phyloP scores from a whole-genome alignment of 768 basidiomycete genomes.

The Paxillus involutus region DNA sequence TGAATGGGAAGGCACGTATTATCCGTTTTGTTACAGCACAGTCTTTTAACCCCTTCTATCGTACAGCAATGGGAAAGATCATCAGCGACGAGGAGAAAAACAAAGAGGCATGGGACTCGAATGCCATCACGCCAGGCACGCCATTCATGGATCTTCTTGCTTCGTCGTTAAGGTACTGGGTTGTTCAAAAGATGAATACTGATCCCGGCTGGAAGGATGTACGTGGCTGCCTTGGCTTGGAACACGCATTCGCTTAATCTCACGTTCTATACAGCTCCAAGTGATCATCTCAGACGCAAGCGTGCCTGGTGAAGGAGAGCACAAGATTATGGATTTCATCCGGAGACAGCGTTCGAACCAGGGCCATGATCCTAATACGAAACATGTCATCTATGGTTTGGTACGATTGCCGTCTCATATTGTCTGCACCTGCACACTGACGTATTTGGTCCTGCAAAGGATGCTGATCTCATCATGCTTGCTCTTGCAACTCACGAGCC shows the following conservation, averaged over 20 bases:
- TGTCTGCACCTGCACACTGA: conserved; percentile 6
- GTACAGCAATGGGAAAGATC: conserved; percentile 87
- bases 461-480: conserved; percentile 99
- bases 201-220: conserved; percentile 97
- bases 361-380: conserved; percentile 93
- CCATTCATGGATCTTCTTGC: conserved; percentile 97
- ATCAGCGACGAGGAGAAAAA: conserved; percentile 79
- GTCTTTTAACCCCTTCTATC: not conserved
- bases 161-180: conserved; percentile 90
- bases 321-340: conserved; percentile 99
- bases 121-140: conserved; percentile 98
- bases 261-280: conserved; percentile 60
- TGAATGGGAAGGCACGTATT: conserved; percentile 74
- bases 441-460: conserved; percentile 44
- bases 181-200: conserved; percentile 89
- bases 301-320: conserved; percentile 98
- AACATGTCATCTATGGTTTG: conserved; percentile 96
- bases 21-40: not conserved
- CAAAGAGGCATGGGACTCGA: conserved; percentile 93
- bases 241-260: not conserved
- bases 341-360: conserved; percentile 83
- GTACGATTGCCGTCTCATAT: conserved; percentile 42
- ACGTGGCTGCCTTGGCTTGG: conserved; percentile 21
- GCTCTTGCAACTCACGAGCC: conserved; percentile 97
- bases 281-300: conserved; percentile 96